Conservation (phyloP, 176 grass and related monocot species). For the Puccinellia tenuiflora region DNA sequence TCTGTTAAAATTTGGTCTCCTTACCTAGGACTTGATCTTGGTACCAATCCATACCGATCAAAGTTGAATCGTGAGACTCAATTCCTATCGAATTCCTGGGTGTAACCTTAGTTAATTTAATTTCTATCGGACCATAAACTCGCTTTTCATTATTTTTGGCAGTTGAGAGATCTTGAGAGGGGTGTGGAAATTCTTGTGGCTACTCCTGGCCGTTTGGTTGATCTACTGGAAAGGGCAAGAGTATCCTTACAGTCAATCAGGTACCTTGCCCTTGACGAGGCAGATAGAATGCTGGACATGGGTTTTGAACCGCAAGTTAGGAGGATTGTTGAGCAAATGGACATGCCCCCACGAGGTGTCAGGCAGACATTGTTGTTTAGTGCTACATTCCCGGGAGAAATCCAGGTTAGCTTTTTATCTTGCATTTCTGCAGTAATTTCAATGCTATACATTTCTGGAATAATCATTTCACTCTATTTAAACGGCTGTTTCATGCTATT, state of each 20-base stretch:
- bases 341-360: slow-evolving; percentile 71
- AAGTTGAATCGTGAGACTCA: too few relatives aligned
- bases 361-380: slow-evolving; percentile 96
- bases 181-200: slow-evolving; percentile 99
- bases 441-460: neutral
- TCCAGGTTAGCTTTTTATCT: slow-evolving; percentile 60
- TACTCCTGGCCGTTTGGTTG: slow-evolving; percentile 93
- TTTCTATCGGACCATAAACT: neutral
- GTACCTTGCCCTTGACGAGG: slow-evolving; percentile 93
- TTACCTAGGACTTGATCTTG: too few relatives aligned
- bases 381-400: slow-evolving; percentile 89
- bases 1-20: too few relatives aligned
- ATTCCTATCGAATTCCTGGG: too few relatives aligned
- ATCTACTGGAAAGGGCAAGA: slow-evolving; percentile 85
- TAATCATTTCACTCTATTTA: neutral
- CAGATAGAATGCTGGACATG: slow-evolving; percentile 99
- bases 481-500: neutral
- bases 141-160: neutral
- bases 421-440: neutral
- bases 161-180: slow-evolving; percentile 92
- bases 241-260: slow-evolving; percentile 78
- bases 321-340: slow-evolving; percentile 95
- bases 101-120: neutral
- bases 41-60: too few relatives aligned
- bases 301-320: slow-evolving; percentile 97